Conservation (phyloP, 2,329 filamentous ascomycete species). For the Talaromyces albobiverticillius region DNA sequence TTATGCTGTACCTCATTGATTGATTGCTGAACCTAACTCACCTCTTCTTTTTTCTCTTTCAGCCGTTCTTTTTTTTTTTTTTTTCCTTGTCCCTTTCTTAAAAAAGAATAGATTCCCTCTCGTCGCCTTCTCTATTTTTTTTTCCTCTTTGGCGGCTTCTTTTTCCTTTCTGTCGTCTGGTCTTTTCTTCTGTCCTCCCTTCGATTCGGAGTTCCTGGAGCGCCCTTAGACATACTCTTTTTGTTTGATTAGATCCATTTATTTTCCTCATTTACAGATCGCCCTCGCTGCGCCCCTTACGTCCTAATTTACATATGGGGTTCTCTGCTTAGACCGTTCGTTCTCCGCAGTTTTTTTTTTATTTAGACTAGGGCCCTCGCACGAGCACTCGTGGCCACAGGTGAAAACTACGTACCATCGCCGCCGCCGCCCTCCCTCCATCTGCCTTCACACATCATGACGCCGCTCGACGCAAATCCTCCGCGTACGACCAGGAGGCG, state of each 20-base stretch:
- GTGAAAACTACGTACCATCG: background rate
- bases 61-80: background rate
- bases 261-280: conserved; percentile 12
- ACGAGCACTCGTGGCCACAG: conserved; percentile 12
- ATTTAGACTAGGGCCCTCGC: conserved; percentile 11
- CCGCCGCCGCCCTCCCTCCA: background rate
- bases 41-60: background rate
- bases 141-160: background rate
- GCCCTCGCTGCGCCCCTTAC: conserved; percentile 16
- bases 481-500: conserved; percentile 30
- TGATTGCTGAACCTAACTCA: too few relatives aligned
- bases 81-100: conserved; percentile 16
- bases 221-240: conserved; percentile 16
- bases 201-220: conserved; percentile 13
- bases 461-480: conserved; percentile 22
- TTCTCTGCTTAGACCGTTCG: conserved; percentile 1
- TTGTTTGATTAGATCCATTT: conserved; percentile 15
- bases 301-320: background rate
- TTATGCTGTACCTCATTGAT: background rate
- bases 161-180: background rate
- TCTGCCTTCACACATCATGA: conserved; percentile 5
- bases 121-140: background rate
- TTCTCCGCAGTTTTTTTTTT: conserved; percentile 5
- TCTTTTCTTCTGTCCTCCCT: conserved; percentile 6
- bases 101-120: conserved; percentile 7